These are phyloP conservation scores for Globisporangium viniferum DNA, from an alignment of 352 stramenopile species.

Conservation along the genomic window DNA sequence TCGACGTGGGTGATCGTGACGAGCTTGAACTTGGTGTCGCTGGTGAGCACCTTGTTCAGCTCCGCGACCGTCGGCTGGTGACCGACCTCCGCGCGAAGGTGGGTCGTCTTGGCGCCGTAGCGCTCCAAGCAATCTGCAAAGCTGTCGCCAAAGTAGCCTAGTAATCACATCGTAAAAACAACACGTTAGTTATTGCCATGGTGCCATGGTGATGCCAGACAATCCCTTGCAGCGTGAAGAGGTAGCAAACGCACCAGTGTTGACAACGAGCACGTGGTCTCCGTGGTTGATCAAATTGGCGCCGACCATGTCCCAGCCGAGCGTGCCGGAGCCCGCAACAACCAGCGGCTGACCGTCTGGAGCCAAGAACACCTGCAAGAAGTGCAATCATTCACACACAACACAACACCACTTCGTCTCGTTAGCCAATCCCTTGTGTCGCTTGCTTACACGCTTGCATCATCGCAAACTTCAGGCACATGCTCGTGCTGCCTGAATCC, in stretches of 20 bases:
- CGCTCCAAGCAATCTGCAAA: conserved; percentile 61
- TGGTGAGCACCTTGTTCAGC: conserved; percentile 40
- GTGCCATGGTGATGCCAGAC: not conserved
- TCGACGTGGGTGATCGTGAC: conserved; percentile 80
- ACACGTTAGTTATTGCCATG: not conserved
- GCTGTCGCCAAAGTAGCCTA: conserved; percentile 76
- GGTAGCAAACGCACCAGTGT: conserved; percentile 36
- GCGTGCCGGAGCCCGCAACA: conserved; percentile 61
- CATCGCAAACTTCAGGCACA: not conserved
- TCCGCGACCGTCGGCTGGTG: conserved; percentile 47
- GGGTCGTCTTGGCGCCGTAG: conserved; percentile 65
- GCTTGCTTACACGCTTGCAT: not conserved
- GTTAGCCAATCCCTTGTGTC: not conserved
- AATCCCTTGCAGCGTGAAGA: not conserved
- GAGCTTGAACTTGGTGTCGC: conserved; percentile 47
- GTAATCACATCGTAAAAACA: not conserved
- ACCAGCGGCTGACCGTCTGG: conserved; percentile 67
- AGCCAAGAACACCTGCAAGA: conserved; percentile 47
- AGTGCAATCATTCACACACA: not conserved
- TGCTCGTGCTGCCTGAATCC: not conserved
- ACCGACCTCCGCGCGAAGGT: conserved; percentile 56
- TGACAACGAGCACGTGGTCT: conserved; percentile 68
- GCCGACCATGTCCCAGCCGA: conserved; percentile 83
- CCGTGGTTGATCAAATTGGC: conserved; percentile 63
- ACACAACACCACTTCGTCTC: not conserved